Conservation (phyloP, 2,329 filamentous ascomycete genomes). For the Coccinonectria pachysandricola region DNA sequence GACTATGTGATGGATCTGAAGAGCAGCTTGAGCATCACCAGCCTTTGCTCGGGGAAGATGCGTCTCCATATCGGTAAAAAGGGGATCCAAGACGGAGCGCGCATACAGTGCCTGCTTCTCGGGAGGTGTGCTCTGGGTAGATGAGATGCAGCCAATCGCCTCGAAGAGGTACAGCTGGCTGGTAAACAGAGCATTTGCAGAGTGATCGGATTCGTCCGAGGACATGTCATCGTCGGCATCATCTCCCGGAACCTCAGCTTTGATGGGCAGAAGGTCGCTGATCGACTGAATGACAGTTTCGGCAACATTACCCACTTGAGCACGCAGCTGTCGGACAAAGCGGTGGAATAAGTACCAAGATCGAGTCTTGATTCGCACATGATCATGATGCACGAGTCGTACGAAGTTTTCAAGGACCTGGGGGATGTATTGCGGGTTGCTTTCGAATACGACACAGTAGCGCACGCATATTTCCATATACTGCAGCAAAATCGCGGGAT, state of each 20-base stretch:
- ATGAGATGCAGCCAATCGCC: constrained; percentile 85
- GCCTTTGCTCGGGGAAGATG: constrained; percentile 66
- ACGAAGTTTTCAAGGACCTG: constrained; percentile 88
- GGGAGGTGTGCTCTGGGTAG: constrained; percentile 61
- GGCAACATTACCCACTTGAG: constrained; percentile 78
- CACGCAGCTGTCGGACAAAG: constrained; percentile 77
- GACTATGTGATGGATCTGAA: constrained; percentile 93
- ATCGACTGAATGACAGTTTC: constrained; percentile 88
- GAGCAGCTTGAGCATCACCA: constrained; percentile 68
- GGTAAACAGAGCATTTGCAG: constrained; percentile 80
- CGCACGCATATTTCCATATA: constrained; percentile 98
- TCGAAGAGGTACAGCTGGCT: constrained; percentile 92
- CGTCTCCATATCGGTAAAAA: constrained; percentile 81
- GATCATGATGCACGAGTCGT: constrained; percentile 75
- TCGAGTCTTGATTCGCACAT: constrained; percentile 76
- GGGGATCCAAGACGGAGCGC: constrained; percentile 76
- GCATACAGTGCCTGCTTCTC: constrained; percentile 84
- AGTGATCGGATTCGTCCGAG: constrained; percentile 83
- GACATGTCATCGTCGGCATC: constrained; percentile 86
- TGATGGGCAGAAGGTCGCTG: constrained; percentile 77
- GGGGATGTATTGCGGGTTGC: constrained; percentile 69
- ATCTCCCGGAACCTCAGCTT: constrained; percentile 72
- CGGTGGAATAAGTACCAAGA: constrained; percentile 97
- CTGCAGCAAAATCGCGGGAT: constrained; percentile 85
- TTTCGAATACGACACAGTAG: constrained; percentile 87